These are phyloP conservation scores for Quaeritorhiza haematococci DNA, from an alignment of 371 early-diverging fungal species.

Conservation along the genomic window DNA sequence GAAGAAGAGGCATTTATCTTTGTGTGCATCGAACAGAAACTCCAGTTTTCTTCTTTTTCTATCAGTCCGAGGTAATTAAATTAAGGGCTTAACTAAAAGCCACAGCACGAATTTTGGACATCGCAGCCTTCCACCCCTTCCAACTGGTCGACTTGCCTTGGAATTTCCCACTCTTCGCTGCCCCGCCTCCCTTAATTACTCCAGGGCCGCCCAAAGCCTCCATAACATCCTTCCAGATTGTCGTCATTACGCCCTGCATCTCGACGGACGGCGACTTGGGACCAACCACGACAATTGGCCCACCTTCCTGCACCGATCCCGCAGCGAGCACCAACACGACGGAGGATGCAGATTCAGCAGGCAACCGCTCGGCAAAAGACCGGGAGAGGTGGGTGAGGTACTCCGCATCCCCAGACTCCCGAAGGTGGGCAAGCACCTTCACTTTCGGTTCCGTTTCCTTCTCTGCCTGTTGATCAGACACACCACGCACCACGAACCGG, in stretches of 20 bases:
- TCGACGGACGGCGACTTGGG: not conserved
- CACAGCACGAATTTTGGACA: no score
- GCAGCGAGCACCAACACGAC: constrained; percentile 40
- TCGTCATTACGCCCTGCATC: constrained; percentile 29
- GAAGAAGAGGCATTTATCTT: no score
- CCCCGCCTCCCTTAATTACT: constrained; percentile 63
- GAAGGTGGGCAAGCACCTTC: constrained; percentile 42
- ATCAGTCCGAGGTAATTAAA: no score
- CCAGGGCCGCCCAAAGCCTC: constrained; percentile 22
- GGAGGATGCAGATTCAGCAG: constrained; percentile 25
- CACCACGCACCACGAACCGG: constrained; percentile 10
- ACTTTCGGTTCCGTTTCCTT: no score
- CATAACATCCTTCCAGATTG: constrained; percentile 45
- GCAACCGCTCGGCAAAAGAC: constrained; percentile 31
- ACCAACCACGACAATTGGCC: constrained; percentile 49
- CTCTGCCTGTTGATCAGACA: not conserved
- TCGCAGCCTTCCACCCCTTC: constrained; percentile 38
- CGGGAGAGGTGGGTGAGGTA: constrained; percentile 38
- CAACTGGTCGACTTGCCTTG: constrained; percentile 60
- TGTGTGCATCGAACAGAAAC: no score
- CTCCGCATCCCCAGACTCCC: constrained; percentile 60
- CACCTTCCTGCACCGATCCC: constrained; percentile 47
- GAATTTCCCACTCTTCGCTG: constrained; percentile 59
- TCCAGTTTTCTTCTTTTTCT: no score
- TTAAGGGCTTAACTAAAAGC: no score